These are phyloP conservation scores for Cryphonectria japonica DNA, from an alignment of 2,329 filamentous ascomycete genomes.

Conservation along the genomic window DNA sequence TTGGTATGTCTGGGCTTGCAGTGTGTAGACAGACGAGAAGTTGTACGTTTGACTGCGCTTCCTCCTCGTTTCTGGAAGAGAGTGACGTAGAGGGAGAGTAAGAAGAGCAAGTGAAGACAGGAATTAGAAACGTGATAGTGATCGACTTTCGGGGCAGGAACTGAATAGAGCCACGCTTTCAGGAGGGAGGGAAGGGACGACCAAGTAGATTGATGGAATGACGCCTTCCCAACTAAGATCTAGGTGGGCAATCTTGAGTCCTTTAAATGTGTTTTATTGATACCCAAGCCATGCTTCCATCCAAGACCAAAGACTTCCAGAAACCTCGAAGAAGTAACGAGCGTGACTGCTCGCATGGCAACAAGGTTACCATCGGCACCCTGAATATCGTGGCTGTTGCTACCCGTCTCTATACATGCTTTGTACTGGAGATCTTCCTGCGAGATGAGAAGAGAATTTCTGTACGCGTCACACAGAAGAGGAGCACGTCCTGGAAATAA, in stretches of 20 bases:
- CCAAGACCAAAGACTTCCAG: no score
- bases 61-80: no score
- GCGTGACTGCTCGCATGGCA: no score
- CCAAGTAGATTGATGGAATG: neutral
- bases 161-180: neutral
- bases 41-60: no score
- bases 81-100: neutral
- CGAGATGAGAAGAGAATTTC: neutral
- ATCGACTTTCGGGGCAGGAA: neutral
- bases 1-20: no score
- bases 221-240: neutral
- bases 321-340: no score
- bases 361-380: no score
- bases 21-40: no score
- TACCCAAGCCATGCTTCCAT: neutral
- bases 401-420: no score
- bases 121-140: neutral
- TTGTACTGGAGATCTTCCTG: neutral
- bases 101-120: neutral
- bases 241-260: neutral
- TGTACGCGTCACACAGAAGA: neutral
- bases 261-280: neutral
- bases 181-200: neutral
- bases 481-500: neutral
- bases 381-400: no score